Evolutionary conservation across 768 basidiomycete genomes (phyloP).

Genomic region (Suillus tomentosus): DNA sequence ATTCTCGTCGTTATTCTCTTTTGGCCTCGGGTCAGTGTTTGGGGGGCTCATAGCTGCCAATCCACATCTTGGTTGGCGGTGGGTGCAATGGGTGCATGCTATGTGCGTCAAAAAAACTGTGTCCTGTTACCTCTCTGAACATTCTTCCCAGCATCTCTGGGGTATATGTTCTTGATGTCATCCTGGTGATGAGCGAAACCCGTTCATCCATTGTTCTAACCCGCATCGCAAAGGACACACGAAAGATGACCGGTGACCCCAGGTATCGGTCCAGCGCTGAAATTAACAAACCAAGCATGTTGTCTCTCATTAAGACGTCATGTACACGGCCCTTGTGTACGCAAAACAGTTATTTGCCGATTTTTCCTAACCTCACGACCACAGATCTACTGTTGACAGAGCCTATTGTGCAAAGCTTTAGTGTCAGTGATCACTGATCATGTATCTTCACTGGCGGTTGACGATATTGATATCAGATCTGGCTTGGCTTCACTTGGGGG

Average conservation of each 20-base stretch:
- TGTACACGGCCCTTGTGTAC: conserved; percentile 67
- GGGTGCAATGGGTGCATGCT: conserved; percentile 78
- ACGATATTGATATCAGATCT: conserved; percentile 41
- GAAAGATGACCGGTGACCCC: conserved; percentile 64
- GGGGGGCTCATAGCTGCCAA: conserved; percentile 66
- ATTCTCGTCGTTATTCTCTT: conserved; percentile 54
- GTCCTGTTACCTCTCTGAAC: background rate
- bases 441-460: background rate
- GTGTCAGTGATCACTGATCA: conserved; percentile 41
- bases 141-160: conserved; percentile 46
- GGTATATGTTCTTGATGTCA: conserved; percentile 47
- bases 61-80: conserved; percentile 61
- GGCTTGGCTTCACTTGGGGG: conserved; percentile 72
- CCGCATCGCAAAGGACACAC: conserved; percentile 55
- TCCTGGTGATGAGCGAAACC: conserved; percentile 67
- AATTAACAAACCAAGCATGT: conserved; percentile 54
- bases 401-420: conserved; percentile 69
- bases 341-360: conserved; percentile 25
- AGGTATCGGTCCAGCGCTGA: conserved; percentile 64
- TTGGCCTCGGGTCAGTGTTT: conserved; percentile 59
- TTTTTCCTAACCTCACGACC: conserved; percentile 6
- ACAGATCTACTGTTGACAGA: conserved; percentile 38
- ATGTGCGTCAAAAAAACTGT: conserved; percentile 40
- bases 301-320: conserved; percentile 61
- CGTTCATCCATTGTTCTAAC: conserved; percentile 67